These are phyloP conservation scores for Teratosphaeriaceae sp. DNA, from an alignment of 2,329 filamentous ascomycete genomes.

Conservation along the genomic window DNA sequence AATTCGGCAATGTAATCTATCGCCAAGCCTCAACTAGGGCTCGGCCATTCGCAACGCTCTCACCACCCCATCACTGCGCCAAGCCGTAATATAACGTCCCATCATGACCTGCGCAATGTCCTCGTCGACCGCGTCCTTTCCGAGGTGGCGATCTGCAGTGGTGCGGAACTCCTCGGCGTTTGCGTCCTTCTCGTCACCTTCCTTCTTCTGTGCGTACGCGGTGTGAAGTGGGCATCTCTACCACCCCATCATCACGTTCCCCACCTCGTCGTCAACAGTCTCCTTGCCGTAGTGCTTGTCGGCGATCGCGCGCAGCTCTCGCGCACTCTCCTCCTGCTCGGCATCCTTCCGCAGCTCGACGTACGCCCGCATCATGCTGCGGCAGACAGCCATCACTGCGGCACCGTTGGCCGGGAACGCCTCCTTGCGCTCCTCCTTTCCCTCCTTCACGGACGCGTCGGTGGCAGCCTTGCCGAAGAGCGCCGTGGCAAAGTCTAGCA, in stretches of 20 bases:
- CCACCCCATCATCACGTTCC: too few relatives aligned
- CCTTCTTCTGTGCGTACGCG: too few relatives aligned
- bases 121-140: background rate
- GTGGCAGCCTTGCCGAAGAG: background rate
- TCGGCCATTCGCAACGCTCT: too few relatives aligned
- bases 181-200: background rate
- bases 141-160: background rate
- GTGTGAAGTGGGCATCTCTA: too few relatives aligned
- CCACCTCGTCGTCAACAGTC: too few relatives aligned
- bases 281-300: background rate
- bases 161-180: conserved; percentile 1
- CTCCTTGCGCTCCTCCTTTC: background rate
- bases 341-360: background rate
- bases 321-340: background rate
- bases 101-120: background rate
- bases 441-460: background rate
- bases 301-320: background rate
- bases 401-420: background rate
- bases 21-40: too few relatives aligned
- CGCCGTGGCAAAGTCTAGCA: background rate
- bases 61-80: background rate
- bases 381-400: background rate
- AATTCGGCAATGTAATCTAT: too few relatives aligned
- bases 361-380: background rate
- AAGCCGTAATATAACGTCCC: background rate